These are phyloP conservation scores for Hydnum rufescens DNA, from an alignment of 768 basidiomycete species.

Conservation along the genomic window DNA sequence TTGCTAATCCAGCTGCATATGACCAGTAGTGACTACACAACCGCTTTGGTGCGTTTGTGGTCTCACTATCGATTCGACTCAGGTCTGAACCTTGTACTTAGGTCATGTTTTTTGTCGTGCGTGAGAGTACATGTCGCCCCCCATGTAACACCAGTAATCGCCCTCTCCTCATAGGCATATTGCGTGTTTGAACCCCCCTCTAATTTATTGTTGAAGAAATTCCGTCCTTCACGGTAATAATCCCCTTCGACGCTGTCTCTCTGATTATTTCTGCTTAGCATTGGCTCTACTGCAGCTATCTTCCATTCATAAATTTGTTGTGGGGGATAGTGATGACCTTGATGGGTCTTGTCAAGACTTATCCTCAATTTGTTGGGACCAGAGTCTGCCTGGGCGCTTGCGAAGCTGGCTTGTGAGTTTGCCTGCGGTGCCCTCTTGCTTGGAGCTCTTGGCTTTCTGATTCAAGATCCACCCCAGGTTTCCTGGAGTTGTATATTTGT, in stretches of 20 bases:
- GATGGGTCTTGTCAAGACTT: too few species aligned
- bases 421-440: background rate
- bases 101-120: background rate
- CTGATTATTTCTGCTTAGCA: slow-evolving; percentile 17
- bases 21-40: slow-evolving; percentile 40
- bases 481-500: slow-evolving; percentile 60
- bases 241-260: background rate
- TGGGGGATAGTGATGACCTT: slow-evolving; percentile 54
- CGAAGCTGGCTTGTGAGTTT: slow-evolving; percentile 37
- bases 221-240: background rate
- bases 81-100: too few species aligned
- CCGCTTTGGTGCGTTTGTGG: slow-evolving; percentile 31
- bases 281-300: background rate
- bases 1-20: slow-evolving; percentile 35
- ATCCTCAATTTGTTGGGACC: slow-evolving; percentile 37
- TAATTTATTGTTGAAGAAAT: slow-evolving; percentile 30
- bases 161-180: slow-evolving; percentile 34
- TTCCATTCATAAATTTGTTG: slow-evolving; percentile 13
- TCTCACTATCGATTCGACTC: background rate
- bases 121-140: background rate
- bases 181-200: slow-evolving; percentile 41
- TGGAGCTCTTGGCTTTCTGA: background rate
- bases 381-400: slow-evolving; percentile 41
- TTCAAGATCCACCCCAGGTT: slow-evolving; percentile 17
- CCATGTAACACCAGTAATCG: slow-evolving; percentile 1